A percentile compares a stretch with the other conserved stretches of the same genome.
These are phyloP conservation scores for Entelexis sorbosivorans DNA, from an alignment of 1,139 yeast species.

Conservation along the genomic window DNA sequence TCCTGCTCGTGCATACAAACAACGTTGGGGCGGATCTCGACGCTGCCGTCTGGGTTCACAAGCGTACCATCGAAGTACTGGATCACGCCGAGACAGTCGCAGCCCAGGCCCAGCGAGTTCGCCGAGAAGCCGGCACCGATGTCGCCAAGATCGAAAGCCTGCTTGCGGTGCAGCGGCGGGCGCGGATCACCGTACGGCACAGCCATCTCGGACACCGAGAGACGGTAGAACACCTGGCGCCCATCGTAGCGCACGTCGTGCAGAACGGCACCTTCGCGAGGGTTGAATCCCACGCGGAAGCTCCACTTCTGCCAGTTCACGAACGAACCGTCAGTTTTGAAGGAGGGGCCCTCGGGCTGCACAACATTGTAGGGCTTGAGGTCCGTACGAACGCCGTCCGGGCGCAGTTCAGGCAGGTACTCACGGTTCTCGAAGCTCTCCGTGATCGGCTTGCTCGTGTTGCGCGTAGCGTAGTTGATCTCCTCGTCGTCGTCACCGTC, in stretches of 20 bases:
- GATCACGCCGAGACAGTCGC: slow-evolving; percentile 83
- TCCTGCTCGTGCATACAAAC: slow-evolving; percentile 89
- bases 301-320: slow-evolving; percentile 87
- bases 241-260: slow-evolving; percentile 74
- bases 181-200: slow-evolving; percentile 90
- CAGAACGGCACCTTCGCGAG: slow-evolving; percentile 75
- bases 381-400: slow-evolving; percentile 33
- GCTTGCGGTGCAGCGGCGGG: slow-evolving; percentile 83
- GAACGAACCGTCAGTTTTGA: slow-evolving; percentile 48
- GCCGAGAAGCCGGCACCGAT: slow-evolving; percentile 80
- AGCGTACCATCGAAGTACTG: slow-evolving; percentile 63
- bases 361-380: slow-evolving; percentile 64
- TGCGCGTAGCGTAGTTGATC: slow-evolving; percentile 34
- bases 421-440: slow-evolving; percentile 58
- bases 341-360: slow-evolving; percentile 85
- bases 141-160: slow-evolving; percentile 87
- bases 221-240: slow-evolving; percentile 67
- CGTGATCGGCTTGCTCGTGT: slow-evolving; percentile 50
- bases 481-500: slow-evolving; percentile 43
- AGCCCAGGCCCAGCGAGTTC: slow-evolving; percentile 64
- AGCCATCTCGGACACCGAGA: slow-evolving; percentile 77
- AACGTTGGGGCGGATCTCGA: slow-evolving; percentile 56
- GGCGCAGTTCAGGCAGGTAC: slow-evolving; percentile 40
- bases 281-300: slow-evolving; percentile 61
- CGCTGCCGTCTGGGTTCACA: slow-evolving; percentile 53